A percentile compares a stretch with the other conserved stretches of the same genome.
phyloP scores from a whole-genome alignment of 768 basidiomycete genomes.

The Lentinula sp. region DNA sequence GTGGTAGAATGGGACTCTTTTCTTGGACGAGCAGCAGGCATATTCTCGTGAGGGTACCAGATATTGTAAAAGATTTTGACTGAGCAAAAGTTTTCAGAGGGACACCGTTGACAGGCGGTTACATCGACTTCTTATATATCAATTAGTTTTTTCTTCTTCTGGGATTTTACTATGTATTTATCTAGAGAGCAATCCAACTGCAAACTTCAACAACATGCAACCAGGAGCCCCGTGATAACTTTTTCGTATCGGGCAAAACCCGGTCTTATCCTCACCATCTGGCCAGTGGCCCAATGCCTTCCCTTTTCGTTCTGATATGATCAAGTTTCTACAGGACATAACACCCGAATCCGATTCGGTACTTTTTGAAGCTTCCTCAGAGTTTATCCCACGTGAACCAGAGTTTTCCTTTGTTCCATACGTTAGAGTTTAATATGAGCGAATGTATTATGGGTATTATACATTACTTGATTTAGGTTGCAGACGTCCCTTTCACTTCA shows the following conservation, averaged over 20 bases:
- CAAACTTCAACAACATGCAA: not conserved
- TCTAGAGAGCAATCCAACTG: not conserved
- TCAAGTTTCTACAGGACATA: not conserved
- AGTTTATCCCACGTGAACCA: conserved; percentile 13
- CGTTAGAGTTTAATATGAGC: conserved; percentile 1
- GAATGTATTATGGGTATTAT: not conserved
- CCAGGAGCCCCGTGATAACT: conserved; percentile 5
- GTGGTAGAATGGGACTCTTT: conserved; percentile 58
- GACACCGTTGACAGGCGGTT: not conserved
- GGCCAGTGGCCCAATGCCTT: conserved; percentile 22
- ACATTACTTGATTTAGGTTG: not conserved
- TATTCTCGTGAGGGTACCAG: conserved; percentile 33
- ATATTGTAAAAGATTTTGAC: not conserved
- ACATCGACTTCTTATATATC: not conserved
- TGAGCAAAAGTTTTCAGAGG: not conserved
- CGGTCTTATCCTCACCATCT: conserved; percentile 21
- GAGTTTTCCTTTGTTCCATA: not conserved
- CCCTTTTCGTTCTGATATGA: conserved; percentile 11
- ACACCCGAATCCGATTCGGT: conserved; percentile 4
- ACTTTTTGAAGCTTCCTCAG: conserved; percentile 4
- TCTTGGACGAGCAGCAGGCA: conserved; percentile 66
- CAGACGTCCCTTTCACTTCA: not conserved
- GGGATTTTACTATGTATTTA: not conserved
- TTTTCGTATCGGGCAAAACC: conserved; percentile 27
- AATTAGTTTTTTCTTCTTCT: not conserved